Evolutionary conservation across 345 rosid genomes (phyloP).

Genomic region (Citrus sp.): DNA sequence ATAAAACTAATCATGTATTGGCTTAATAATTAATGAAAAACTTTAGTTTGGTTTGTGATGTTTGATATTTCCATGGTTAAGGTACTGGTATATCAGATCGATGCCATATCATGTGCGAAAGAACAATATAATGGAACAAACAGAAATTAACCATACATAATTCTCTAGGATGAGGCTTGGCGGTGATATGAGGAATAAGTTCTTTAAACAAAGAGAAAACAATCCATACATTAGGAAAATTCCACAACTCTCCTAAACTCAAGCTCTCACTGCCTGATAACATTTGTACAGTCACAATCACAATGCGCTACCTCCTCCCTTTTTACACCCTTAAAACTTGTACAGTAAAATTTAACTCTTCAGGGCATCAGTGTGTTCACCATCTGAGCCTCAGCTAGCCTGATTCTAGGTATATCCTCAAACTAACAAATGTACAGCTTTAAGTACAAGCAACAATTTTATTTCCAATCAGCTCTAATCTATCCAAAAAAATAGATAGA

Average conservation of each 20-base stretch:
- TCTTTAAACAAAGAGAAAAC: slow-evolving; percentile 9
- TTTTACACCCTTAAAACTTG: slow-evolving; percentile 41
- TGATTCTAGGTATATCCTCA: slow-evolving; percentile 45
- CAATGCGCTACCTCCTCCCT: slow-evolving; percentile 27
- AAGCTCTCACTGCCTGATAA: slow-evolving; percentile 24
- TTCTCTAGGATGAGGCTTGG: not conserved
- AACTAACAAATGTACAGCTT: slow-evolving; percentile 48
- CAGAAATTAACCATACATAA: not conserved
- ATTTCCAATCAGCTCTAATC: slow-evolving; percentile 38
- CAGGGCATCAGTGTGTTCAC: slow-evolving; percentile 26
- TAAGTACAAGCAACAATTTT: slow-evolving; percentile 34
- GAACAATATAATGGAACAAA: not conserved
- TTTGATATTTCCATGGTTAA: no score
- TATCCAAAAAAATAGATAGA: slow-evolving; percentile 31
- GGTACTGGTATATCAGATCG: not conserved
- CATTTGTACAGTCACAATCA: slow-evolving; percentile 41
- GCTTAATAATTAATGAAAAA: not conserved
- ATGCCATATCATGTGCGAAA: not conserved
- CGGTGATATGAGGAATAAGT: not conserved
- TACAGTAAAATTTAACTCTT: slow-evolving; percentile 30
- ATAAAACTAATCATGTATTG: not conserved
- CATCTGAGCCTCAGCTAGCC: slow-evolving; percentile 39
- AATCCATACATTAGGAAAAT: slow-evolving; percentile 29
- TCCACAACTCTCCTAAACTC: slow-evolving; percentile 25
- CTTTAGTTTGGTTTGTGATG: not conserved